Evolutionary conservation across 805 yeast genomes (phyloP).

Genomic region (Zygosaccharomyces bailii): DNA sequence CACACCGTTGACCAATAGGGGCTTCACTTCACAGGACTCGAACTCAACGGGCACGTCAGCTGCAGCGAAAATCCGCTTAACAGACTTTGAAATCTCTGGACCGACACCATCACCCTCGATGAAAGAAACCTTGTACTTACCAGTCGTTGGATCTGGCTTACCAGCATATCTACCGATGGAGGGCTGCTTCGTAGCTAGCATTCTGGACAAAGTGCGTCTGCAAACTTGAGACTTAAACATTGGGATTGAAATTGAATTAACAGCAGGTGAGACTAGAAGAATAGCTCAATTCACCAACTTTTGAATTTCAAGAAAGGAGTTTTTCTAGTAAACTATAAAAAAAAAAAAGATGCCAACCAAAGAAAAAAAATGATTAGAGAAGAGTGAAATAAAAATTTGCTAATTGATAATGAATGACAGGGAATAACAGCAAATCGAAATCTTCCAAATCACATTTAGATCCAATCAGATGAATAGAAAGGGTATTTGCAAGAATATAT

Average conservation of each 20-base stretch:
- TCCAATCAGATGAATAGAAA: background rate
- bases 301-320: background rate
- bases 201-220: conserved; percentile 21
- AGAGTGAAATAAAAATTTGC: background rate
- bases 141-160: conserved; percentile 48
- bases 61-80: conserved; percentile 87
- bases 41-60: conserved; percentile 95
- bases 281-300: background rate
- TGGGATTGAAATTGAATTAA: background rate
- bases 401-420: background rate
- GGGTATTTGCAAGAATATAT: background rate
- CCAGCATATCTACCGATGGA: conserved; percentile 36
- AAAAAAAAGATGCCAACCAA: background rate
- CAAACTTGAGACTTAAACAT: conserved; percentile 25
- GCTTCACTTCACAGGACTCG: conserved; percentile 96
- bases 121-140: conserved; percentile 89
- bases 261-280: background rate
- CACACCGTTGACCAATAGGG: conserved; percentile 84
- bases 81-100: conserved; percentile 90
- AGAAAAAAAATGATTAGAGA: background rate
- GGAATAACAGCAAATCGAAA: background rate
- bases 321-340: background rate
- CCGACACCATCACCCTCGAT: conserved; percentile 99
- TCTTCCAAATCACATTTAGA: background rate
- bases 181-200: conserved; percentile 32